These are phyloP conservation scores for Phellinidium pouzarii DNA, from an alignment of 1,284 basidiomycete genomes.

Conservation along the genomic window DNA sequence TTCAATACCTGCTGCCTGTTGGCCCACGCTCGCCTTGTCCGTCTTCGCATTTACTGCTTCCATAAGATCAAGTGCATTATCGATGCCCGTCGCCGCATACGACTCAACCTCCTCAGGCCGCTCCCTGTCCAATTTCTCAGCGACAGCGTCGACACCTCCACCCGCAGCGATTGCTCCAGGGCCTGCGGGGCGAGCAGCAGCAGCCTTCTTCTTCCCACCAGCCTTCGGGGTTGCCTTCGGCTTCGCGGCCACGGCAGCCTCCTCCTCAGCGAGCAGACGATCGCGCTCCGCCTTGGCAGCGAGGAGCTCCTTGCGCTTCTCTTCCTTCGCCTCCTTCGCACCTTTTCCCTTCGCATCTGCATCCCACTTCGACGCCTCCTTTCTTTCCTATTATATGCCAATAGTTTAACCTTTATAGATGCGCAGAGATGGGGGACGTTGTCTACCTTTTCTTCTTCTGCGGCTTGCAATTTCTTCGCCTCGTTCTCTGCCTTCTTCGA, in stretches of 20 bases:
- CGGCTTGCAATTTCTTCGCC: conserved; percentile 62
- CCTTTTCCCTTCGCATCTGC: conserved; percentile 61
- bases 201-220: conserved; percentile 45
- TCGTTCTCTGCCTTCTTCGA: conserved; percentile 95
- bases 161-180: conserved; percentile 74
- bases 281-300: conserved; percentile 75
- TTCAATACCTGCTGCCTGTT: conserved; percentile 81
- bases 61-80: conserved; percentile 88
- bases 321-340: conserved; percentile 68
- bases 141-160: conserved; percentile 37
- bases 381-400: conserved; percentile 47
- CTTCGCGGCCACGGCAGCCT: conserved; percentile 60
- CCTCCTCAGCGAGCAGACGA: conserved; percentile 78
- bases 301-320: conserved; percentile 66
- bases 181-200: conserved; percentile 55
- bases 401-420: conserved; percentile 7
- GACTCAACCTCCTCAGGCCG: conserved; percentile 49
- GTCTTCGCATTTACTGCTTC: conserved; percentile 86
- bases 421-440: conserved; percentile 11
- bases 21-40: conserved; percentile 86
- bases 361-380: conserved; percentile 77
- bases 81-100: conserved; percentile 81
- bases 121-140: conserved; percentile 22
- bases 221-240: conserved; percentile 64
- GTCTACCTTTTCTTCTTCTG: conserved; percentile 51